Evolutionary conservation across 2,329 filamentous ascomycete species (phyloP), one percentile per base, ranked within the genome.

Genomic region (Phaeophleospora eucalypticola): DNA sequence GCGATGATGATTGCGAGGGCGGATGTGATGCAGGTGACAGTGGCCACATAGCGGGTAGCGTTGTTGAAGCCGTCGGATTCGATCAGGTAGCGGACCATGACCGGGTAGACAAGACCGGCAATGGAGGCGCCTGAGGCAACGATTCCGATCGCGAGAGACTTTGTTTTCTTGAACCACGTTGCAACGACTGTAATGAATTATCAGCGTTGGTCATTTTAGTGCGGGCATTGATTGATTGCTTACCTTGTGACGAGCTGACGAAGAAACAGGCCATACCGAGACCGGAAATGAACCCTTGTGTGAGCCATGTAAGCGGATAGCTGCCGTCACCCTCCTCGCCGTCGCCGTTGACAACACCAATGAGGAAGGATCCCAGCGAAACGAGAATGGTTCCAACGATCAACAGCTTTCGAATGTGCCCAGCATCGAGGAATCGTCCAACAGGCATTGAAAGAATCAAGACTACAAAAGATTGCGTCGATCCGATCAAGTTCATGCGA

Each of bases 181-280:
- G 72, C 66, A 34, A 71, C 72, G 42, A 75, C 73, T 75, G 47
- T 16, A 36, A 16, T 14, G 8, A 36, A 38, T n/a, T n/a, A n/a
- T n/a, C n/a, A n/a, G 19, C 16, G 36, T 47, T 12, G 43, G 44
- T 32, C n/a, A n/a, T n/a, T n/a, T n/a, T n/a, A n/a, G n/a, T n/a
- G n/a, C n/a, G n/a, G n/a, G n/a, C n/a, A n/a, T n/a, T n/a, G n/a
- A n/a, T n/a, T 42, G 15, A 2, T 18, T 4, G 12, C 68, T 47
- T 66, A 75, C 72, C 66, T 63, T 76, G 73, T 18, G 73, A 76
- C 51, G 72, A 74, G 18, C 48, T 69, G 3, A 76, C 74, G 52
- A 77, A 77, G 59, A 74, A 75, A 52, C 72, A 76, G n/a, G 71
- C 67, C 73, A 76, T 76, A 8, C 74, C 74, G 8, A 76, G 48